Percentiles rank a stretch among this genome's conserved stretches.
Evolutionary conservation across 768 basidiomycete species (phyloP).

Genomic region (Psilocybe tampanensis): DNA sequence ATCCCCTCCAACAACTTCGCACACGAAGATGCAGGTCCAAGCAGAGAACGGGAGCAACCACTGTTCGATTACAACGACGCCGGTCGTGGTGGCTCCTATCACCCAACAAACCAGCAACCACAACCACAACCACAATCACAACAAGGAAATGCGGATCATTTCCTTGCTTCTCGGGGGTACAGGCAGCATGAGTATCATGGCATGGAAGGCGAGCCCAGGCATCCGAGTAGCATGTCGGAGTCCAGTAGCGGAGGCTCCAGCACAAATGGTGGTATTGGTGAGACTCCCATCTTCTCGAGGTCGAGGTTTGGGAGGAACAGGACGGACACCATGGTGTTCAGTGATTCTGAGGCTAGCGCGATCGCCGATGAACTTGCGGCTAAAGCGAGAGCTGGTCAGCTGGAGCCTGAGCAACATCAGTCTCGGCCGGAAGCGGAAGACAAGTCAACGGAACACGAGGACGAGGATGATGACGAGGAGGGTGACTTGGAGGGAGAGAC

Average conservation of each 20-base stretch:
- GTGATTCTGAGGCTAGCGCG: slow-evolving; percentile 34
- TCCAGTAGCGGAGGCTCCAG: not conserved
- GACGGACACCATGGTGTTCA: slow-evolving; percentile 78
- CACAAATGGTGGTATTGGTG: slow-evolving; percentile 14
- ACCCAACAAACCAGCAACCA: not conserved
- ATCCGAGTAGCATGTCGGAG: slow-evolving; percentile 5
- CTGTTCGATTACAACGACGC: slow-evolving; percentile 24
- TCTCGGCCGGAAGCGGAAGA: slow-evolving; percentile 14
- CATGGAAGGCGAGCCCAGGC: slow-evolving; percentile 5
- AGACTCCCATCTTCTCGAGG: slow-evolving; percentile 27
- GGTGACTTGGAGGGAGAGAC: slow-evolving; percentile 10
- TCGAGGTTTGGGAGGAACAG: slow-evolving; percentile 54
- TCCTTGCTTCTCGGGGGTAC: not conserved
- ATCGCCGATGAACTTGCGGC: slow-evolving; percentile 37
- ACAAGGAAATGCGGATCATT: slow-evolving; percentile 1
- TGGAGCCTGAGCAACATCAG: slow-evolving; percentile 13
- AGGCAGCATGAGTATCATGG: slow-evolving; percentile 12
- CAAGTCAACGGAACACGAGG: slow-evolving; percentile 1
- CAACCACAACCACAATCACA: too few relatives aligned
- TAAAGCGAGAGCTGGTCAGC: slow-evolving; percentile 18
- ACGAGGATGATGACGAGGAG: slow-evolving; percentile 14
- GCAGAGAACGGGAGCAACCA: slow-evolving; percentile 22
- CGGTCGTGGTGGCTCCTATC: not conserved
- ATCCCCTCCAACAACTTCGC: slow-evolving; percentile 51
- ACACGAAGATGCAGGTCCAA: slow-evolving; percentile 20